These are phyloP conservation scores for Millerozyma acaciae DNA, from an alignment of 805 yeast genomes.

Conservation along the genomic window DNA sequence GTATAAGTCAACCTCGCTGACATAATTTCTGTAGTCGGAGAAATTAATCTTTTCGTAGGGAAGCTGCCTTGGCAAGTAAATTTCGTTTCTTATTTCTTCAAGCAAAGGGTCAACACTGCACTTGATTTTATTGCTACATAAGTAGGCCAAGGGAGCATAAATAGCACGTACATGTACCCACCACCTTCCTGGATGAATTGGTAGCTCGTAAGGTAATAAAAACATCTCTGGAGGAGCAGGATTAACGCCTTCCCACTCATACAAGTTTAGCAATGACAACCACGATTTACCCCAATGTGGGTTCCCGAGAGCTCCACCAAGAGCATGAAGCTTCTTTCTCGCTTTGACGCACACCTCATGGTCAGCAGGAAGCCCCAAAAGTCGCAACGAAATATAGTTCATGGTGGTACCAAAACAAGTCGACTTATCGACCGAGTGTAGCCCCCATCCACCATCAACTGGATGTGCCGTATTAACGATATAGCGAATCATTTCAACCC, in stretches of 20 bases:
- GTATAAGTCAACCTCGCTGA: conserved; percentile 88
- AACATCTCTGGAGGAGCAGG: conserved; percentile 98
- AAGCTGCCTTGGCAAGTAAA: conserved; percentile 48
- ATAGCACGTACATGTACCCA: conserved; percentile 98
- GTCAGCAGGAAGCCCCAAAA: conserved; percentile 68
- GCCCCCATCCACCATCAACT: conserved; percentile 99
- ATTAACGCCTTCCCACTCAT: conserved; percentile 94
- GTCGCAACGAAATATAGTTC: conserved; percentile 76
- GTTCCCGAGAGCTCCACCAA: conserved; percentile 86
- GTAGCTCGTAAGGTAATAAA: conserved; percentile 75
- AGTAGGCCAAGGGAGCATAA: conserved; percentile 80
- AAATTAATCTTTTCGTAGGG: conserved; percentile 71
- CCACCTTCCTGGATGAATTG: conserved; percentile 95
- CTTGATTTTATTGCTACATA: conserved; percentile 52
- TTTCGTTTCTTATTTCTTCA: conserved; percentile 65
- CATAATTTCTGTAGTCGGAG: conserved; percentile 66
- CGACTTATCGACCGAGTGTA: conserved; percentile 86
- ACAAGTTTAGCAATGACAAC: conserved; percentile 74
- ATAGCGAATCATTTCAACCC: conserved; percentile 74
- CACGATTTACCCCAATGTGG: conserved; percentile 99
- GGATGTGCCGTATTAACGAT: conserved; percentile 92
- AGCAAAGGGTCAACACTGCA: conserved; percentile 66
- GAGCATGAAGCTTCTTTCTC: conserved; percentile 55
- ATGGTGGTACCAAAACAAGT: conserved; percentile 93
- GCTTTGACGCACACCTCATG: conserved; percentile 82